These are phyloP conservation scores for Physcomitrium patens DNA, from an alignment of 225 moss, liverwort and hornwort genomes.

Conservation along the genomic window DNA sequence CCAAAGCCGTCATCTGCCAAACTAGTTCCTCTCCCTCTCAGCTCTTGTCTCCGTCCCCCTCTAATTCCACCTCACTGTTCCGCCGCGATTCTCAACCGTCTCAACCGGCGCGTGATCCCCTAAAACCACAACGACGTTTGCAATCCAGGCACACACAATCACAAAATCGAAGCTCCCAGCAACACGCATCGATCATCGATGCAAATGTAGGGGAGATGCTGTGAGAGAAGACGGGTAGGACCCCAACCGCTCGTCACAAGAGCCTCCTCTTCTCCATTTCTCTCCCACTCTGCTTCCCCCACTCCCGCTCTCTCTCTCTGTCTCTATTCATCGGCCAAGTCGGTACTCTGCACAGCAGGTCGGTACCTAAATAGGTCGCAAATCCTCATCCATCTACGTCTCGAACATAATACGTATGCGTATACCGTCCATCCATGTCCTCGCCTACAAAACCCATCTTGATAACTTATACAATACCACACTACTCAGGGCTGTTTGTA, in stretches of 20 bases:
- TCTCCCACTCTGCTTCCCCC: neutral
- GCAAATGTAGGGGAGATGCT: neutral
- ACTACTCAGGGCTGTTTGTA: too few species aligned
- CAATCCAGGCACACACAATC: neutral
- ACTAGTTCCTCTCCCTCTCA: neutral
- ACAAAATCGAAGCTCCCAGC: neutral
- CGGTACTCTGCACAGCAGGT: too few species aligned
- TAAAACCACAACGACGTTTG: neutral
- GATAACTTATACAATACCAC: too few species aligned
- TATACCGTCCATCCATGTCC: too few species aligned
- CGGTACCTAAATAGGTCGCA: too few species aligned
- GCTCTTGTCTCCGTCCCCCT: neutral
- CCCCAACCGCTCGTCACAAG: slow-evolving; percentile 25
- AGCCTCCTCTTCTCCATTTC: neutral
- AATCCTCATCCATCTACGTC: too few species aligned
- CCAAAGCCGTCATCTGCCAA: neutral
- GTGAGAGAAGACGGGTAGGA: slow-evolving; percentile 13
- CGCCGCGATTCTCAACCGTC: slow-evolving; percentile 4
- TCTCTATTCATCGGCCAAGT: too few species aligned
- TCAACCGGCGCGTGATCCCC: neutral
- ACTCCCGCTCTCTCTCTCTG: too few species aligned
- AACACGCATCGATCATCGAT: neutral
- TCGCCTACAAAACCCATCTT: too few species aligned
- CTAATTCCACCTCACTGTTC: neutral
- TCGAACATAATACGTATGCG: too few species aligned